These are phyloP conservation scores for Fusarium papillatum DNA, from an alignment of 2,329 filamentous ascomycete species.

Conservation along the genomic window DNA sequence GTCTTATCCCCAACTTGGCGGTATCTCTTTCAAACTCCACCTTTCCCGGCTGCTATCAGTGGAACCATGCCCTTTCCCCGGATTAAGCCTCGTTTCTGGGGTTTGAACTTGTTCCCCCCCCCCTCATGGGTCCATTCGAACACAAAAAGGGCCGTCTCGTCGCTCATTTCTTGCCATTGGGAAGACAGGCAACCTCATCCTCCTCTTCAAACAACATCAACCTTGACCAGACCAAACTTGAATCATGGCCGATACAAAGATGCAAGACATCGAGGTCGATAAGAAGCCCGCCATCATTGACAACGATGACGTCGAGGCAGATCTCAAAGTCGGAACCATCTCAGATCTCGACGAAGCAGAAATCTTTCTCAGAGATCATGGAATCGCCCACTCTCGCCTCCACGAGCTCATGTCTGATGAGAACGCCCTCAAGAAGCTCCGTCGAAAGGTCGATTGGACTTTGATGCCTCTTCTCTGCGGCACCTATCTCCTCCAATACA, in stretches of 20 bases:
- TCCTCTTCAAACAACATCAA: neutral
- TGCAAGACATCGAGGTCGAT: conserved; percentile 33
- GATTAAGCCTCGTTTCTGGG: conserved; percentile 27
- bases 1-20: conserved; percentile 14
- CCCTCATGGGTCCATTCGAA: neutral
- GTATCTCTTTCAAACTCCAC: conserved; percentile 12
- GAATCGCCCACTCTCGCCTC: conserved; percentile 38
- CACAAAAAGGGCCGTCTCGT: conserved; percentile 28
- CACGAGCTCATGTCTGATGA: conserved; percentile 43
- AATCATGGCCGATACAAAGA: conserved; percentile 35
- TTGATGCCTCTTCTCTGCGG: conserved; percentile 65
- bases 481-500: conserved; percentile 66
- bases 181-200: conserved; percentile 7
- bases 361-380: conserved; percentile 43
- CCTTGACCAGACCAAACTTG: neutral
- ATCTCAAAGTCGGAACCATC: conserved; percentile 38
- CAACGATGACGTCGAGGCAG: conserved; percentile 40
- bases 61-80: conserved; percentile 34
- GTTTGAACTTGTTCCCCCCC: conserved; percentile 27
- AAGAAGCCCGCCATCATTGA: conserved; percentile 39
- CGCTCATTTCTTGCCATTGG: neutral
- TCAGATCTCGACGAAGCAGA: conserved; percentile 45
- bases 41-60: conserved; percentile 27
- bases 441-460: conserved; percentile 61
- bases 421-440: conserved; percentile 41